These are phyloP conservation scores for Colletotrichum gigasporum DNA, from an alignment of 2,329 filamentous ascomycete genomes.

Conservation along the genomic window DNA sequence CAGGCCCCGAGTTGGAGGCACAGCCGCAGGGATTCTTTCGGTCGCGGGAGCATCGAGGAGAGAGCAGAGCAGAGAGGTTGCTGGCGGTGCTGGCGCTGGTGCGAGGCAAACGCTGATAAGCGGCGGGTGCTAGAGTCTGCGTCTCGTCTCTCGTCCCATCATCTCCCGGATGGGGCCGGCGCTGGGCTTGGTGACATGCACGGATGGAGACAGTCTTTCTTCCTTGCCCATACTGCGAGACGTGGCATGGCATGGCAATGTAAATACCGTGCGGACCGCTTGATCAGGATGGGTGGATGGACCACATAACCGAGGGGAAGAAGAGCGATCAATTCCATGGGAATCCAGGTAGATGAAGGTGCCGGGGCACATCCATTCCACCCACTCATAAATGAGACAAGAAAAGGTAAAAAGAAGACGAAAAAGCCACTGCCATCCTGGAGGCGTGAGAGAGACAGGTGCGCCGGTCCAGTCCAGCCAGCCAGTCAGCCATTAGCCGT, in stretches of 20 bases:
- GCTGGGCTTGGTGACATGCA: slow-evolving; percentile 18
- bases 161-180: slow-evolving; percentile 26
- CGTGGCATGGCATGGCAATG: slow-evolving; percentile 16
- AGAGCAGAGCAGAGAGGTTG: neutral
- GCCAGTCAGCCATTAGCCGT: slow-evolving; percentile 2
- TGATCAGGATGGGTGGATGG: neutral
- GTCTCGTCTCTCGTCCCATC: slow-evolving; percentile 29
- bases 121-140: neutral
- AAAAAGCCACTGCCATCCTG: slow-evolving; percentile 14
- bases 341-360: slow-evolving; percentile 25
- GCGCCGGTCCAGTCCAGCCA: slow-evolving; percentile 1
- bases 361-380: slow-evolving; percentile 19
- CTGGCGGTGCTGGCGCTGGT: neutral
- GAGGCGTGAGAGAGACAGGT: slow-evolving; percentile 10
- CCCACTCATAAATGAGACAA: slow-evolving; percentile 8
- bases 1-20: neutral
- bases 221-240: neutral
- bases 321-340: neutral
- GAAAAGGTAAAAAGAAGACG: slow-evolving; percentile 7
- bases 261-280: neutral
- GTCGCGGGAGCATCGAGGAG: too few relatives aligned
- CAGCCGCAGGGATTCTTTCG: neutral
- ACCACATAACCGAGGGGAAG: neutral
- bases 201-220: slow-evolving; percentile 15
- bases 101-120: neutral